Conservation (phyloP, 2,329 filamentous ascomycete genomes). For the Aspergillus ustus region DNA sequence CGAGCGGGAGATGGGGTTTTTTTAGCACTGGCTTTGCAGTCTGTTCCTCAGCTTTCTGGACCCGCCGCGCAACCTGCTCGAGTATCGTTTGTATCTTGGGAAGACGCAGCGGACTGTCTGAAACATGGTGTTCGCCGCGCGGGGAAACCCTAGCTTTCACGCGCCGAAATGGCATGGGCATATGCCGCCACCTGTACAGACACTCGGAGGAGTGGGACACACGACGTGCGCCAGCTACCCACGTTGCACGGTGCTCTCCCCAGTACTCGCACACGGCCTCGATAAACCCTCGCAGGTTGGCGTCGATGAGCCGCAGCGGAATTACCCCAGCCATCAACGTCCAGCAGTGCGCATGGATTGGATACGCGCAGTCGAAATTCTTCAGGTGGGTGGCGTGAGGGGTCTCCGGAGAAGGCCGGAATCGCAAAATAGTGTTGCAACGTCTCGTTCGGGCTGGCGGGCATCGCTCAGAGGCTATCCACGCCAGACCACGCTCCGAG, state of each 20-base stretch:
- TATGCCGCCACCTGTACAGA: too few species aligned
- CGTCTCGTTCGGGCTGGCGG: too few species aligned
- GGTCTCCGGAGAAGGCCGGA: too few species aligned
- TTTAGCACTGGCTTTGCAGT: neutral
- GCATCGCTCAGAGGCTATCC: too few species aligned
- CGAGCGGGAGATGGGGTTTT: neutral
- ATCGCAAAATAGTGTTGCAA: too few species aligned
- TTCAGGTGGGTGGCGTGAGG: neutral
- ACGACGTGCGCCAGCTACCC: too few species aligned
- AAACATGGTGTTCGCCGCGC: neutral
- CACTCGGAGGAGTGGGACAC: too few species aligned
- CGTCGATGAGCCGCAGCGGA: neutral
- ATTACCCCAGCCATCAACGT: neutral
- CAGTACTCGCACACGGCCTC: neutral
- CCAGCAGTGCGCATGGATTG: neutral
- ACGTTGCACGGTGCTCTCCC: too few species aligned
- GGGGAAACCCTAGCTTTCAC: too few species aligned
- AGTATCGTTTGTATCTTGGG: neutral
- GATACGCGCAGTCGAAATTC: neutral
- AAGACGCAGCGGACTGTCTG: neutral
- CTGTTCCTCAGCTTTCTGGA: neutral
- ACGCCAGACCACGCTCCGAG: too few species aligned
- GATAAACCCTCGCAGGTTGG: neutral
- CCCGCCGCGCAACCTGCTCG: neutral
- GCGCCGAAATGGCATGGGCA: too few species aligned